These are phyloP conservation scores for Eremothecium sinecaudum DNA, from an alignment of 1,139 yeast species.

Conservation along the genomic window DNA sequence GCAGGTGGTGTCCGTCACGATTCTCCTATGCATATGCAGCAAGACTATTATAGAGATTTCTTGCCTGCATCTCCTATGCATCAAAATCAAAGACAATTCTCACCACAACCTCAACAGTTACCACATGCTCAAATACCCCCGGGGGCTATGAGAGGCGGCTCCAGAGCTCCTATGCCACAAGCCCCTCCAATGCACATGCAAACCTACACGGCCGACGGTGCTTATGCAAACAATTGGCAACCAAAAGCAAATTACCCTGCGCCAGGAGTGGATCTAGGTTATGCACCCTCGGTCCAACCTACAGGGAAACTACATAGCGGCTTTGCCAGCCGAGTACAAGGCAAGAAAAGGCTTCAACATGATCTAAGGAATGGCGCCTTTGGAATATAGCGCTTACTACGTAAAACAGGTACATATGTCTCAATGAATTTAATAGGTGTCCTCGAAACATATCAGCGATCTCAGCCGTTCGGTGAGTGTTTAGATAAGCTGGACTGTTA, in stretches of 20 bases:
- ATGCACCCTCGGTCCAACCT: constrained; percentile 5
- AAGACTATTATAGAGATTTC: too few species aligned
- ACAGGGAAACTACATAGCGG: constrained; percentile 26
- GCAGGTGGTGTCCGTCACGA: too few species aligned
- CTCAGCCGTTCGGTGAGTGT: too few species aligned
- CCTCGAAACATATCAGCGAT: too few species aligned
- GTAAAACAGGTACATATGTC: not conserved
- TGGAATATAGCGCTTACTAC: constrained; percentile 19
- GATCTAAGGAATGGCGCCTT: constrained; percentile 29
- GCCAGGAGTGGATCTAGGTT: constrained; percentile 4
- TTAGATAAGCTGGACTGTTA: too few species aligned
- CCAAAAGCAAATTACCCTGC: constrained; percentile 6
- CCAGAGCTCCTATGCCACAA: not conserved
- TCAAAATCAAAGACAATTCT: too few species aligned
- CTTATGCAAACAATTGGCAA: not conserved
- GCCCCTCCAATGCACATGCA: constrained; percentile 4
- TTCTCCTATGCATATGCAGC: too few species aligned
- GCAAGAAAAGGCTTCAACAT: constrained; percentile 25
- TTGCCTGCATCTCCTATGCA: too few species aligned
- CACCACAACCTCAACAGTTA: too few species aligned
- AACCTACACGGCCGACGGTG: too few species aligned
- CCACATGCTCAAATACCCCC: too few species aligned
- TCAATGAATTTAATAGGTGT: too few species aligned
- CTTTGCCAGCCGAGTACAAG: constrained; percentile 21
- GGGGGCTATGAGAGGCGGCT: not conserved